phyloP scores from a whole-genome alignment of 2,329 filamentous ascomycete genomes.

The Neospermospora avenae region DNA sequence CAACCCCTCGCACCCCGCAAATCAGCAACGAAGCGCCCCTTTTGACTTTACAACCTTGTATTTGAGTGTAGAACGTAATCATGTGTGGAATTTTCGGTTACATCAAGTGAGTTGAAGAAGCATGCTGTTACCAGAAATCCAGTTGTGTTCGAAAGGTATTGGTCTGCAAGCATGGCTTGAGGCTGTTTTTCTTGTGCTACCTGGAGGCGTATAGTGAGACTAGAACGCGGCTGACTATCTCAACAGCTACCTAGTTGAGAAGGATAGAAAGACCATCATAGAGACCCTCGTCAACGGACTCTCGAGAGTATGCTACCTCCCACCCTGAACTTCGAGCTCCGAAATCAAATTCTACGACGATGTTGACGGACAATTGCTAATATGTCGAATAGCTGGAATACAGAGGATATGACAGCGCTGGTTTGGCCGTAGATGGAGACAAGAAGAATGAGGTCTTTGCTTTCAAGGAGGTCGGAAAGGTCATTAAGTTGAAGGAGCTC shows the following conservation, averaged over 20 bases:
- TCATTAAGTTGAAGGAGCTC: slow-evolving; percentile 91
- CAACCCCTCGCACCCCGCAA: background rate
- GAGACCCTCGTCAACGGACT: slow-evolving; percentile 96
- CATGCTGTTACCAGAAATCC: background rate
- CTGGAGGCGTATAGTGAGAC: background rate
- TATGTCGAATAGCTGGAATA: slow-evolving; percentile 66
- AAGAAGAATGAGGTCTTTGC: slow-evolving; percentile 98
- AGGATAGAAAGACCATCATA: slow-evolving; percentile 94
- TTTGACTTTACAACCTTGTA: background rate
- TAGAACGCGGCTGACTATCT: slow-evolving; percentile 1
- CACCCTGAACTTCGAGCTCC: background rate
- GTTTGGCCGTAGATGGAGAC: slow-evolving; percentile 92
- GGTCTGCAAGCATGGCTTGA: background rate
- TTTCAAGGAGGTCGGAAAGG: slow-evolving; percentile 99
- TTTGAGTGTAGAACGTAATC: background rate
- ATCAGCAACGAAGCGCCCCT: slow-evolving; percentile 1
- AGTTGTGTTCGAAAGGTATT: background rate
- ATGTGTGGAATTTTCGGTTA: slow-evolving; percentile 16
- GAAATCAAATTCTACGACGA: background rate
- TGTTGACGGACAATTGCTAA: background rate
- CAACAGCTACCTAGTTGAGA: slow-evolving; percentile 92
- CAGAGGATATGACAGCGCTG: slow-evolving; percentile 96
- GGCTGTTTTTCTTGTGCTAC: background rate
- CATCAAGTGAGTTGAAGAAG: slow-evolving; percentile 5
- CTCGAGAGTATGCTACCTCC: slow-evolving; percentile 51